phyloP scores from a whole-genome alignment of 2,329 filamentous ascomycete species.

The Botrytis fabae region DNA sequence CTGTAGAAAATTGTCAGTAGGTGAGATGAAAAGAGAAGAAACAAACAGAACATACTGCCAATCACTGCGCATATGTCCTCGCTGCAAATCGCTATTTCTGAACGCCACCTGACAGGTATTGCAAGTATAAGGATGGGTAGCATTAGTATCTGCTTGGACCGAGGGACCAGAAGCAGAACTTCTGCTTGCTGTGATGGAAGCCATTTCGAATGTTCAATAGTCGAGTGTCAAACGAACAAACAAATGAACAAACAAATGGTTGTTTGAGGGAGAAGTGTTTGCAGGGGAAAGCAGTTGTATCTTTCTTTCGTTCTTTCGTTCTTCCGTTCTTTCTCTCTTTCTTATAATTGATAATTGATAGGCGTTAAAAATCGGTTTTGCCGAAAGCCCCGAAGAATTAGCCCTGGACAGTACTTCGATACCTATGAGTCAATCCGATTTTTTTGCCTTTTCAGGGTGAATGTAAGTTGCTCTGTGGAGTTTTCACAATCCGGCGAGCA shows the following conservation, averaged over 20 bases:
- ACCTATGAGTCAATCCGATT: not conserved
- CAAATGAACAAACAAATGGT: slow-evolving; percentile 1
- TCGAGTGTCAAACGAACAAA: not conserved
- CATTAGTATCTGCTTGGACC: slow-evolving; percentile 39
- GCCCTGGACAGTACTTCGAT: not conserved
- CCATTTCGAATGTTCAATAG: slow-evolving; percentile 46
- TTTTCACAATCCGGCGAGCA: not conserved
- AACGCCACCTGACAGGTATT: slow-evolving; percentile 98
- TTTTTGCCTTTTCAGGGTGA: not conserved
- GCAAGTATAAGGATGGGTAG: slow-evolving; percentile 90
- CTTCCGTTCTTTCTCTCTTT: not conserved
- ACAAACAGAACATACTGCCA: slow-evolving; percentile 82
- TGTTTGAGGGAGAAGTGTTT: not conserved
- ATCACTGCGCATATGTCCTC: slow-evolving; percentile 95
- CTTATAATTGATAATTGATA: slow-evolving; percentile 13
- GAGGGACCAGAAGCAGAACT: slow-evolving; percentile 29
- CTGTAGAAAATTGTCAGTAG: slow-evolving; percentile 47
- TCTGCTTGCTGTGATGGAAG: slow-evolving; percentile 48
- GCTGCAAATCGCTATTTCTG: slow-evolving; percentile 87
- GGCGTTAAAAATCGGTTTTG: slow-evolving; percentile 9
- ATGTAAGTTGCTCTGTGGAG: not conserved
- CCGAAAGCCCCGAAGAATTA: slow-evolving; percentile 7
- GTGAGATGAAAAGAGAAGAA: slow-evolving; percentile 19
- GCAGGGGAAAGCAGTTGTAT: slow-evolving; percentile 9
- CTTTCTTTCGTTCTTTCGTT: too few species aligned